These are phyloP conservation scores for Talaromyces nanjingensis DNA, from an alignment of 495 filamentous ascomycete species.

Conservation along the genomic window DNA sequence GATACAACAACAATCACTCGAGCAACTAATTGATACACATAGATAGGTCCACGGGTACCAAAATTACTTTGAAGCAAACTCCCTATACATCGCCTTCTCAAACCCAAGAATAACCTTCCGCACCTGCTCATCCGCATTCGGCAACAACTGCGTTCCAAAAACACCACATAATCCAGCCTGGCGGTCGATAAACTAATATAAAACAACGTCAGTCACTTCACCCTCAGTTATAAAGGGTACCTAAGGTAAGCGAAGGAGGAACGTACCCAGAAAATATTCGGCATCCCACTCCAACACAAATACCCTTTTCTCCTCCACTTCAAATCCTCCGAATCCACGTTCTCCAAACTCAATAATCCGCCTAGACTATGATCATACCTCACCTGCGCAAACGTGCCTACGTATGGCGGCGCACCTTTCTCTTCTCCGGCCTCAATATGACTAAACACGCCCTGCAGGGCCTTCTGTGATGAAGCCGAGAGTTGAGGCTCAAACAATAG, in stretches of 20 bases:
- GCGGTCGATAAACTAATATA: constrained; percentile 51
- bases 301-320: constrained; percentile 17
- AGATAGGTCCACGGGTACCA: not conserved
- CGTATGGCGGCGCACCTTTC: constrained; percentile 5
- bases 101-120: not conserved
- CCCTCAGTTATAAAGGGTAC: not conserved
- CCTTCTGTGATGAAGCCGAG: constrained; percentile 12
- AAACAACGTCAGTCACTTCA: not conserved
- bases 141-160: constrained; percentile 50
- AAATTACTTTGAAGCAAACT: not conserved
- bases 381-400: not conserved
- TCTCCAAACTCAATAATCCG: constrained; percentile 12
- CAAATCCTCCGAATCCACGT: constrained; percentile 19
- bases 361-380: constrained; percentile 10
- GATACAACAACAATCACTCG: not conserved
- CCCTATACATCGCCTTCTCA: not conserved
- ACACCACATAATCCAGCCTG: constrained; percentile 53
- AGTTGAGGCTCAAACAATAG: constrained; percentile 41
- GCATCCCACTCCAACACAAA: constrained; percentile 20
- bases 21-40: not conserved
- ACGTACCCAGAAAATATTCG: constrained; percentile 21
- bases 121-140: constrained; percentile 29
- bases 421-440: constrained; percentile 3
- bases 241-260: too few relatives aligned
- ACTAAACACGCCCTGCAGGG: constrained; percentile 8